Percentiles rank a stretch among this genome's conserved stretches.
phyloP scores from a whole-genome alignment of 352 stramenopile genomes.

The Discostella stelligera region DNA sequence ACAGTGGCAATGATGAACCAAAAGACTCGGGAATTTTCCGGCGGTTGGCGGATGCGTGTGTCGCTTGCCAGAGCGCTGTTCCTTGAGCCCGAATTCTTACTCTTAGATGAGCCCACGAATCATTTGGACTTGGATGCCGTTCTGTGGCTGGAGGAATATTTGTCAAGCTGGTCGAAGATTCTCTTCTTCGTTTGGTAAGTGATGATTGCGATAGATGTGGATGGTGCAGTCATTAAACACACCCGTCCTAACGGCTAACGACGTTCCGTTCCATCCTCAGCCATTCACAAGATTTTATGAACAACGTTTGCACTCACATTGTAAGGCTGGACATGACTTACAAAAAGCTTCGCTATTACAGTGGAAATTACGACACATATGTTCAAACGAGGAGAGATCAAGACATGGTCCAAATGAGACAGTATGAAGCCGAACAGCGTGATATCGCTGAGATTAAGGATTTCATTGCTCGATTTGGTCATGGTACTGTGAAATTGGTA shows the following conservation, averaged over 20 bases:
- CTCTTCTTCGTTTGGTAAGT: slow-evolving; percentile 88
- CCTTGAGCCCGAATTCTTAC: slow-evolving; percentile 91
- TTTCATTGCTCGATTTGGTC: slow-evolving; percentile 97
- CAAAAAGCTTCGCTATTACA: slow-evolving; percentile 96
- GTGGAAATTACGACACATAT: slow-evolving; percentile 98
- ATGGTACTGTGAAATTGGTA: slow-evolving; percentile 96
- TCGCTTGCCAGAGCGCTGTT: slow-evolving; percentile 92
- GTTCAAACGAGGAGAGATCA: slow-evolving; percentile 94
- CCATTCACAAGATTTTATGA: slow-evolving; percentile 99
- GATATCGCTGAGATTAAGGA: slow-evolving; percentile 99
- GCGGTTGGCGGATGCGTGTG: slow-evolving; percentile 94
- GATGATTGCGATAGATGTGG: neutral
- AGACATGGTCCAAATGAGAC: slow-evolving; percentile 77
- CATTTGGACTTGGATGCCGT: slow-evolving; percentile 94
- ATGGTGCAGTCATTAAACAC: slow-evolving; percentile 2
- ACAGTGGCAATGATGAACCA: slow-evolving; percentile 89
- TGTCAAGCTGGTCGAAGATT: slow-evolving; percentile 95
- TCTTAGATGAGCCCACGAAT: slow-evolving; percentile 88
- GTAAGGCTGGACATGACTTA: slow-evolving; percentile 90
- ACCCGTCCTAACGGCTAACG: neutral
- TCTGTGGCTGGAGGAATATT: slow-evolving; percentile 98
- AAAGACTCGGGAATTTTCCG: slow-evolving; percentile 86
- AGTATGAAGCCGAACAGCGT: slow-evolving; percentile 94
- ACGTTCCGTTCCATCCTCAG: neutral
- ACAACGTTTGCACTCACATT: slow-evolving; percentile 97